Evolutionary conservation across 2,329 filamentous ascomycete genomes (phyloP), one percentile per base, ranked within the genome.

Genomic region (Nakataea oryzae): DNA sequence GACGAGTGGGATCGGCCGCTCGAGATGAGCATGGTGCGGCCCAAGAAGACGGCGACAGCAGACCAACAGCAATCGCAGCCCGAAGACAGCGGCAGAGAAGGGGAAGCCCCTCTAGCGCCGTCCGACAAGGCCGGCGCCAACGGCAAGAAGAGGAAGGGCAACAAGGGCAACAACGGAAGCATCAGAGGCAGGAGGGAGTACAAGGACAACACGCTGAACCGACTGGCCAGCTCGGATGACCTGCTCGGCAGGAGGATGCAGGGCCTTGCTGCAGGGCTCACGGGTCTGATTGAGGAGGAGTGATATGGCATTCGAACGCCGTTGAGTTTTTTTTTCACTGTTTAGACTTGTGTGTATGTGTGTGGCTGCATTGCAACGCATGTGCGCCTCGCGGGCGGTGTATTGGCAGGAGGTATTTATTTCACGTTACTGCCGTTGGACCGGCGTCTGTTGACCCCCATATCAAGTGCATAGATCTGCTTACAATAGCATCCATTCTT

Each of bases 1-100:
- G 91, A 95, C 41, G 92, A 96, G 29, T 54, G 32, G 65, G 92
- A 96, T 61, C 76, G 79, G 26, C 90, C 91, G 3, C 73, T 97
- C 12, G 93, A 96, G 74, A 96, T 96, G 78, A 86, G 82, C 67
- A 84, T 87, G 78, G 82, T 80, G n/a, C 77, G 79, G 82, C 80
- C 14, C 77, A 76, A 65, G 69, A 34, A 56, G 14, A 32, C 34
- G 28, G 21, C 41, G 41, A 50, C 55, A 17, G 7, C n/a, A 17
- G 29, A 29, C 13, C 54, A 47, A 14, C 55, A 54, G 55, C 6
- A 17, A 9, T 29, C 54, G 63, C 30, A 58, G 41, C 54, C 24
- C 24, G 32, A 34, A 26, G 41, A 54, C 12, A 24, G 54, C 27
- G 26, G 30, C 32, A 26, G 27, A 24, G 54, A 24, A 13, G 54